Conservation (phyloP, 768 basidiomycete species). For the Amanita polypyramis region DNA sequence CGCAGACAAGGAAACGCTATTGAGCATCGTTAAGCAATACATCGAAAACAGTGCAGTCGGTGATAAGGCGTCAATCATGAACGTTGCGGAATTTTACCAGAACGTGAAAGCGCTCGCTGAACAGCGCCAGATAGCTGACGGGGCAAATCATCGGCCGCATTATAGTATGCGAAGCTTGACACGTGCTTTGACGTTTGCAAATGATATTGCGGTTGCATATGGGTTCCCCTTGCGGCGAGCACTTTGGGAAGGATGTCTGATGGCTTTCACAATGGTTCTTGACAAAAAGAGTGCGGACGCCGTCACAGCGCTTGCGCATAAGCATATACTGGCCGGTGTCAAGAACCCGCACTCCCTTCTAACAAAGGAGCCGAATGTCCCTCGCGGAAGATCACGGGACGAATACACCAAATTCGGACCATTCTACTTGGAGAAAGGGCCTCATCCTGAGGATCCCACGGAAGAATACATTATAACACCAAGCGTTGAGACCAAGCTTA, state of each 20-base stretch:
- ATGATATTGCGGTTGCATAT: slow-evolving; percentile 67
- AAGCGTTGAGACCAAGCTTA: slow-evolving; percentile 89
- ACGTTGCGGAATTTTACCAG: slow-evolving; percentile 85
- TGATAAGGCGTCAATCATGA: slow-evolving; percentile 80
- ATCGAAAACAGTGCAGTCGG: slow-evolving; percentile 75
- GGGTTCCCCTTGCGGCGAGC: slow-evolving; percentile 60
- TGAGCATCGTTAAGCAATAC: slow-evolving; percentile 82
- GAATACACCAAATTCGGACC: slow-evolving; percentile 81
- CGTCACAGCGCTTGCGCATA: slow-evolving; percentile 61
- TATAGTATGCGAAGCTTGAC: slow-evolving; percentile 96
- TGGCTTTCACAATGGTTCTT: slow-evolving; percentile 96
- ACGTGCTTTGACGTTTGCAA: slow-evolving; percentile 83
- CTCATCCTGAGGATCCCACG: slow-evolving; percentile 44
- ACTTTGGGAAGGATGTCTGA: slow-evolving; percentile 93
- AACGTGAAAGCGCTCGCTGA: slow-evolving; percentile 70
- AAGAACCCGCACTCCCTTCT: slow-evolving; percentile 73
- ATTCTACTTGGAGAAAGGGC: slow-evolving; percentile 81
- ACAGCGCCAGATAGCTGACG: slow-evolving; percentile 77
- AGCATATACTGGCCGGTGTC: slow-evolving; percentile 69
- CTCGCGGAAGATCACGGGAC: slow-evolving; percentile 31
- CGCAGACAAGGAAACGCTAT: slow-evolving; percentile 78
- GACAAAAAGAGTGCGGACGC: slow-evolving; percentile 58
- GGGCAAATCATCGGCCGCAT: slow-evolving; percentile 86
- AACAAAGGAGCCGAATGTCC: slow-evolving; percentile 52
- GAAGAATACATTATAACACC: slow-evolving; percentile 93